Evolutionary conservation across 768 basidiomycete genomes (phyloP).

Genomic region (Xerocomellus amylosporus): DNA sequence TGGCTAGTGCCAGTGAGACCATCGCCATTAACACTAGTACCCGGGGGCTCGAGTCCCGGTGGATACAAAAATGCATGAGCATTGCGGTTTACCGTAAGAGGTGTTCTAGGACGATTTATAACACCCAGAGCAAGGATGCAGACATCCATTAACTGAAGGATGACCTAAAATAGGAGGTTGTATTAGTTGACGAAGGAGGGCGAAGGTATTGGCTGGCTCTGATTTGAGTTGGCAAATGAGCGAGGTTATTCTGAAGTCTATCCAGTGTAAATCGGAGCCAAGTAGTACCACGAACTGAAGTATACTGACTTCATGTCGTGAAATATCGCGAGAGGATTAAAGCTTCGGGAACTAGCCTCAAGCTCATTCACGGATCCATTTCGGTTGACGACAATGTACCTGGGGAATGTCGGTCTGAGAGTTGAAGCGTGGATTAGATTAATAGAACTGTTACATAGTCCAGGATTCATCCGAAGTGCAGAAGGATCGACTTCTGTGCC

Average conservation of each 20-base stretch:
- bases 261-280: slow-evolving; percentile 2
- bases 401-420: slow-evolving; percentile 22
- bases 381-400: slow-evolving; percentile 73
- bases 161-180: slow-evolving; percentile 42
- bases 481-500: slow-evolving; percentile 64
- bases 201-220: slow-evolving; percentile 44
- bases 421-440: background rate
- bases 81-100: slow-evolving; percentile 60
- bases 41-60: slow-evolving; percentile 50
- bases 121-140: slow-evolving; percentile 72
- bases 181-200: slow-evolving; percentile 5
- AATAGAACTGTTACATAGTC: slow-evolving; percentile 58
- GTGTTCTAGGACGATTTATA: slow-evolving; percentile 53
- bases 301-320: slow-evolving; percentile 68
- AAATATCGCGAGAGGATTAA: slow-evolving; percentile 64
- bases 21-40: slow-evolving; percentile 1
- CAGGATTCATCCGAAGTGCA: slow-evolving; percentile 81
- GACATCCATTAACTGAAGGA: slow-evolving; percentile 68
- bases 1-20: background rate
- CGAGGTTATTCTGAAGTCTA: slow-evolving; percentile 67
- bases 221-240: slow-evolving; percentile 63
- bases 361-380: slow-evolving; percentile 73
- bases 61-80: slow-evolving; percentile 70
- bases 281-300: background rate
- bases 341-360: slow-evolving; percentile 63